Evolutionary conservation across 495 filamentous ascomycete genomes (phyloP).

Genomic region (Trichoderma reesei): DNA sequence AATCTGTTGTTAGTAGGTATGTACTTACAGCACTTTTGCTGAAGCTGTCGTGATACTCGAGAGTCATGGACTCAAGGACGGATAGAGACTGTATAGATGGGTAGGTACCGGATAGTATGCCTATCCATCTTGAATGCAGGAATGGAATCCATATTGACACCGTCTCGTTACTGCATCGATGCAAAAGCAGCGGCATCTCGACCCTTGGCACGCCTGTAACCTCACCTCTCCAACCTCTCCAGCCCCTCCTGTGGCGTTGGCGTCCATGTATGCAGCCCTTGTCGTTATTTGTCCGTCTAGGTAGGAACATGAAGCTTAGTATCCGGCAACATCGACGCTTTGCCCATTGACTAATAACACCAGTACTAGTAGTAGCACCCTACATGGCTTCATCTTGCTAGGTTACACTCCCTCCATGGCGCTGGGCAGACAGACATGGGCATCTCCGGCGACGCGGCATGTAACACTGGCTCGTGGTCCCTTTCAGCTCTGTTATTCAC

Average conservation of each 20-base stretch:
- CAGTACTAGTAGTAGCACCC: neutral
- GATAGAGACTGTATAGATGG: neutral
- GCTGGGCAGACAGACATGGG: neutral
- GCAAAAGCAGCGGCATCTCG: too few relatives aligned
- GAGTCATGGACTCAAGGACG: too few relatives aligned
- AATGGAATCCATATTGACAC: neutral
- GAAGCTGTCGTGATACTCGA: too few relatives aligned
- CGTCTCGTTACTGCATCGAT: neutral
- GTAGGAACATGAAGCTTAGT: too few relatives aligned
- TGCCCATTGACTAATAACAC: neutral
- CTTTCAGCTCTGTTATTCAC: neutral
- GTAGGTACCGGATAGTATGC: neutral
- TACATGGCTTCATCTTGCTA: neutral
- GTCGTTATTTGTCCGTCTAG: neutral
- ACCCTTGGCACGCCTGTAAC: neutral
- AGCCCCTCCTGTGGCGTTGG: neutral
- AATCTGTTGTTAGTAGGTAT: too few relatives aligned
- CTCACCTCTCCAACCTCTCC: neutral
- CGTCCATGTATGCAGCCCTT: neutral
- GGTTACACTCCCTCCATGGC: conserved; percentile 2
- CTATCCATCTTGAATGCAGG: neutral
- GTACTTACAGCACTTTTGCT: too few relatives aligned
- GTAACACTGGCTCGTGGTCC: conserved; percentile 5
- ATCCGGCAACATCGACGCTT: too few relatives aligned
- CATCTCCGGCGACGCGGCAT: conserved; percentile 1